Evolutionary conservation across 176 grass and related monocot species (phyloP), one percentile per base, ranked within the genome.

Genomic region (Cymbopogon citratus): DNA sequence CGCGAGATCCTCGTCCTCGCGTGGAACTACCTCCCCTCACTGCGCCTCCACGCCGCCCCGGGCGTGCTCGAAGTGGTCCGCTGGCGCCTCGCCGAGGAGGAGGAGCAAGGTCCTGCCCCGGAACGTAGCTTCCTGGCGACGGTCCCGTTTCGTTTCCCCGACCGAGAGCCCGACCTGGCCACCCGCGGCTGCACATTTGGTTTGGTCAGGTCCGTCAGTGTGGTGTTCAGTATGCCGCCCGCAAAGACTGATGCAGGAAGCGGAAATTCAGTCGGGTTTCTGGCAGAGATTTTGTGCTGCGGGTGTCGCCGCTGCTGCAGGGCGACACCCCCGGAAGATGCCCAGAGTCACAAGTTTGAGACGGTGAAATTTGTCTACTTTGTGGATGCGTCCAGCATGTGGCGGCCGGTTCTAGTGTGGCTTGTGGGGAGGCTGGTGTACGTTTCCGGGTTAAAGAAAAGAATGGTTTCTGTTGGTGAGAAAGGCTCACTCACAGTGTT

Each of bases 1-100:
- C 78, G 80, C 23, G 87, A 87, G 77, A 83, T 98, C 49, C 82
- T 69, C 61, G 69, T 95, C 18, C 83, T 89, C 62, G 92, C 96
- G 21, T 98, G 96, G 96, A 95, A 95, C 68, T 95, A 89, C 87
- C 66, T 98, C 27, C 92, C 92, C 9, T 25, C 86, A 28, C 10
- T 86, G 63, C 72, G 76, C 74, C 76, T 57, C 15, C 69, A 82
- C 27, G 51, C 46, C 23, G 76, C 66, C 18, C 64, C 63, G n/a
- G 85, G 90, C 70, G 89, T 90, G 81, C 78, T 98, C 40, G 96
- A 98, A 80, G 93, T 91, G 66, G 77, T 98, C 21, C 83, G 86
- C 23, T 98, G 96, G 96, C 43, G 77, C 80, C 73, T 95, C 35
- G 31, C 81, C 4, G 84, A 48, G 23, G 19, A 39, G 14, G 19